Evolutionary conservation across 176 grass and related monocot genomes (phyloP).

Genomic region (Elymus sibiricus): DNA sequence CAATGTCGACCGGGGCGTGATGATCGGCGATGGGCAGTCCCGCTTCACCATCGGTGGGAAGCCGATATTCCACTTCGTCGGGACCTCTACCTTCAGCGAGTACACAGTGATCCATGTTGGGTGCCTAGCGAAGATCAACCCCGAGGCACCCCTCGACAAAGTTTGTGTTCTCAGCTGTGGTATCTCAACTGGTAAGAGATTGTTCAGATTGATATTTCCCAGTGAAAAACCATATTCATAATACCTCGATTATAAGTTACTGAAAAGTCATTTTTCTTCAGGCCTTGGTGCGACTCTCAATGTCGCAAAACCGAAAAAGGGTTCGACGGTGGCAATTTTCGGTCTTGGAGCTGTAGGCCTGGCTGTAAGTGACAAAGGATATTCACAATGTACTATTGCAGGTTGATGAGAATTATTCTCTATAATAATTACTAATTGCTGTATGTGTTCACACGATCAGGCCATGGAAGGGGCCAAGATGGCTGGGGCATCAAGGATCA

Average conservation of each 20-base stretch:
- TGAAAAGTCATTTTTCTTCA: background rate
- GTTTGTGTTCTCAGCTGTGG: conserved; percentile 87
- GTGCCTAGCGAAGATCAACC: conserved; percentile 83
- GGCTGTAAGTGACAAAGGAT: conserved; percentile 44
- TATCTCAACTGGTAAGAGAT: conserved; percentile 57
- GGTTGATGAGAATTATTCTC: background rate
- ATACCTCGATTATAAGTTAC: background rate
- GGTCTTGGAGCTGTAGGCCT: conserved; percentile 92
- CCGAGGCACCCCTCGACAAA: conserved; percentile 69
- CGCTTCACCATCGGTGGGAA: conserved; percentile 70
- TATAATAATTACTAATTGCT: background rate
- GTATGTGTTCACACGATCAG: conserved; percentile 28
- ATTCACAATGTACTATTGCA: background rate
- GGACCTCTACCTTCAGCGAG: conserved; percentile 88
- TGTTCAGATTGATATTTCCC: background rate
- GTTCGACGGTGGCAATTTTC: conserved; percentile 71
- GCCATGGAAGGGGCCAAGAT: conserved; percentile 78
- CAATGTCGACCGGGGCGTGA: conserved; percentile 68
- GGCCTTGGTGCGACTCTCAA: conserved; percentile 85
- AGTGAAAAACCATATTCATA: background rate
- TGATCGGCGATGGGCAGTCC: conserved; percentile 64
- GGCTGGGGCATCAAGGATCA: conserved; percentile 70
- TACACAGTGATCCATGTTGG: conserved; percentile 75
- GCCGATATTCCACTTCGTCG: conserved; percentile 75
- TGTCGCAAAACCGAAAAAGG: conserved; percentile 78